phyloP scores from a whole-genome alignment of 306 rosid species.

The Ormosia emarginata region DNA sequence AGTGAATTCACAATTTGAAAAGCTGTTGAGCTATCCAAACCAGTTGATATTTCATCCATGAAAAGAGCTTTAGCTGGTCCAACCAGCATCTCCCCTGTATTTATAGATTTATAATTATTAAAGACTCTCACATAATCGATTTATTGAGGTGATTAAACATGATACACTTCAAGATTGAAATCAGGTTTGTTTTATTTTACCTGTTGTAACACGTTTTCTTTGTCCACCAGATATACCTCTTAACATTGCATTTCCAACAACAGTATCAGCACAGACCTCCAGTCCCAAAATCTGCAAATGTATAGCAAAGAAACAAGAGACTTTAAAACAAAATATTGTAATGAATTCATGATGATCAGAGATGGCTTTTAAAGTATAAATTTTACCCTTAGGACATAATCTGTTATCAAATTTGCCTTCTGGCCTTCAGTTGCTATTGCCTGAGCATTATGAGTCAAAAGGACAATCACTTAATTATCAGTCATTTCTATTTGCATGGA shows the following conservation, averaged over 20 bases:
- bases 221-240: slow-evolving; percentile 74
- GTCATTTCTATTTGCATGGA: neutral
- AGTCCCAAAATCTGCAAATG: slow-evolving; percentile 53
- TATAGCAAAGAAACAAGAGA: neutral
- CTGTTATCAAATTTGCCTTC: slow-evolving; percentile 66
- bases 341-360: neutral
- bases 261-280: slow-evolving; percentile 57
- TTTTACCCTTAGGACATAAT: slow-evolving; percentile 72
- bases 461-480: slow-evolving; percentile 1
- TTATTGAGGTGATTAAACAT: neutral
- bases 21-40: slow-evolving; percentile 69
- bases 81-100: slow-evolving; percentile 62
- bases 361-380: neutral
- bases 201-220: slow-evolving; percentile 66
- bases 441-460: slow-evolving; percentile 37
- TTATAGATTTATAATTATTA: neutral
- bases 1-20: slow-evolving; percentile 56
- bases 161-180: neutral
- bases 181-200: slow-evolving; percentile 20
- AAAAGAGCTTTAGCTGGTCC: slow-evolving; percentile 59
- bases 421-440: slow-evolving; percentile 74
- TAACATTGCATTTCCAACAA: slow-evolving; percentile 52
- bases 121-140: neutral
- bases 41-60: slow-evolving; percentile 71
- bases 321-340: neutral